A percentile compares a stretch with the other conserved stretches of the same genome.
Conservation (phyloP, 129 eudicot species). For the Artemisia tridentata region DNA sequence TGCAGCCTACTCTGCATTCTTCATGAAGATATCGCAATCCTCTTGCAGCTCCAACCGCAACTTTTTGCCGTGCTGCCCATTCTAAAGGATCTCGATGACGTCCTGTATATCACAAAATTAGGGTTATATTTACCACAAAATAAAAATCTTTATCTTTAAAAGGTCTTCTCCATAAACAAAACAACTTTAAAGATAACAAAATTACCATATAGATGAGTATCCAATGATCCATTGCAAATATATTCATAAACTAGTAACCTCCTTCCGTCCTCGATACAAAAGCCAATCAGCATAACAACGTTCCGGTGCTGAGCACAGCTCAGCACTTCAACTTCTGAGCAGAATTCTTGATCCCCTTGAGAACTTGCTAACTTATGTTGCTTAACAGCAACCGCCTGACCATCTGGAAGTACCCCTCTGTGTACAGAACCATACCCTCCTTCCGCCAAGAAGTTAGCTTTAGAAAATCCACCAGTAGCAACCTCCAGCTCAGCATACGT, state of each 20-base stretch:
- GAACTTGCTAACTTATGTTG: constrained; percentile 98
- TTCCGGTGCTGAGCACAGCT: constrained; percentile 99
- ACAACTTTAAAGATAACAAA: background rate
- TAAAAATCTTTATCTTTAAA: background rate
- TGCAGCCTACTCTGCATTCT: constrained; percentile 99
- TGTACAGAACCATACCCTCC: constrained; percentile 98
- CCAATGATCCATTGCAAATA: constrained; percentile 90
- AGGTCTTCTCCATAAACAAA: background rate
- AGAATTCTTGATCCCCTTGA: constrained; percentile 97
- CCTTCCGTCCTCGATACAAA: constrained; percentile 86
- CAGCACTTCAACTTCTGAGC: constrained; percentile 96
- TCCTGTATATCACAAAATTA: constrained; percentile 38
- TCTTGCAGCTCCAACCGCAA: constrained; percentile 97
- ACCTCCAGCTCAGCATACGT: constrained; percentile 86
- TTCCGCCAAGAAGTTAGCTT: constrained; percentile 93
- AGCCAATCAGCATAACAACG: constrained; percentile 93
- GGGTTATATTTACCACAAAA: background rate
- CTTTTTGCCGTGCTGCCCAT: constrained; percentile 93
- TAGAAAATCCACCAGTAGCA: constrained; percentile 94
- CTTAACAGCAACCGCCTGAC: constrained; percentile 92
- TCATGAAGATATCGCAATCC: constrained; percentile 95
- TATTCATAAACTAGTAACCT: constrained; percentile 88
- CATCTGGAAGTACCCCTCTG: constrained; percentile 94
- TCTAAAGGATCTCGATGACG: constrained; percentile 61
- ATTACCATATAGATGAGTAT: constrained; percentile 92